A percentile compares a stretch with the other conserved stretches of the same genome.
These are phyloP conservation scores for Tetradesmus lagerheimii DNA, from an alignment of 139 green algal species.

Conservation along the genomic window DNA sequence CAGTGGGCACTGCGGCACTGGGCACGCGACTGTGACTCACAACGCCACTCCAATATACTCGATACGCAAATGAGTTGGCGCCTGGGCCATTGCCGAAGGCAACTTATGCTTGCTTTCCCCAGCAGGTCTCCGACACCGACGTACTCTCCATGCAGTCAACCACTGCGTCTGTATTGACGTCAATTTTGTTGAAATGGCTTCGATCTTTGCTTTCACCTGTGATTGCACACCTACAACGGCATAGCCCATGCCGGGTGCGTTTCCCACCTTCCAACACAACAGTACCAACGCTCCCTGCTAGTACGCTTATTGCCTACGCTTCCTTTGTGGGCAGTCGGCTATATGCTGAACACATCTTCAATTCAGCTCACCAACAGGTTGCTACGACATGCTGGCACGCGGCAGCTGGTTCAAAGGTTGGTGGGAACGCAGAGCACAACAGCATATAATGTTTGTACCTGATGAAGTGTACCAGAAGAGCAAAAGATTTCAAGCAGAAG, in stretches of 20 bases:
- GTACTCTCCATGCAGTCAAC: not conserved
- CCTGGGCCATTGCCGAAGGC: not conserved
- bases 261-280: not conserved
- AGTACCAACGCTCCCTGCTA: not conserved
- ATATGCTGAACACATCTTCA: too few species aligned
- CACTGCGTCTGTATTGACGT: not conserved
- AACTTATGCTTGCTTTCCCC: not conserved
- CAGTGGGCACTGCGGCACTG: not conserved
- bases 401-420: too few species aligned
- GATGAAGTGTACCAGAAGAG: too few species aligned
- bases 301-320: too few species aligned
- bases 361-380: too few species aligned
- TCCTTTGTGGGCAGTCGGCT: too few species aligned
- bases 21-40: not conserved
- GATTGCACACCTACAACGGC: not conserved
- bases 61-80: not conserved
- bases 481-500: too few species aligned
- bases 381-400: too few species aligned
- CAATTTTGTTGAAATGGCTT: not conserved
- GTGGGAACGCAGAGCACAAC: too few species aligned
- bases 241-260: not conserved
- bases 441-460: too few species aligned
- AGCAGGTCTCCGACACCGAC: not conserved
- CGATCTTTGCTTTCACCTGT: not conserved
- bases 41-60: not conserved